Base-by-base conservation (phyloP, 768 basidiomycete species). In the Lactarius tabidus region DNA sequence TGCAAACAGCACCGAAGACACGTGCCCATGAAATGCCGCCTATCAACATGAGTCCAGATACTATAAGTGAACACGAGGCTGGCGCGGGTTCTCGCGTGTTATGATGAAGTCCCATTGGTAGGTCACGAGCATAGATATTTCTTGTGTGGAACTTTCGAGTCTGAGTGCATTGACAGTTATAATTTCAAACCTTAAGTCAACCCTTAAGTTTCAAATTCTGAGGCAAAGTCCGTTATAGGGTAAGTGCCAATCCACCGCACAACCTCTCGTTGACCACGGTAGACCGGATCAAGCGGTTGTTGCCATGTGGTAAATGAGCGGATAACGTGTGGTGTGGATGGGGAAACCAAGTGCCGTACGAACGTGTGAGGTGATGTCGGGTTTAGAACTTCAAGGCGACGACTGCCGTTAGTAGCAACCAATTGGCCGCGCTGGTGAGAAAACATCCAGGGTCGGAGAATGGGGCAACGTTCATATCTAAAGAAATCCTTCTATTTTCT, bases 11-110 rank as follows among this genome's bases (percentile, higher is more conserved):
- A 61, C 55, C 15, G 54, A 26, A 6, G 26, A 60, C 53, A 60
- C 64, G 64, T 60, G 64, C 35, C 55, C 23, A 58, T 26, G 12
- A 57, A 23, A 41, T 17, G 54, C 53, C 64, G 43, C 48, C 43
- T 9, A 51, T 51, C 45, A 57, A 57, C 61, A 33, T 26, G 38
- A 54, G 15, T 48, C 28, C 36, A 17, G 17, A 18, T 29, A 38
- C 23, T 31, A 9, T 28, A 35, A 20, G 43, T 26, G 23, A 31
- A 33, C 64, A 61, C 36, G 64, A 65, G 59, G 59, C 15, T 18
- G 7, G 39, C 48, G 55, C 26, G 29, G 39, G 28, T 23, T 48
- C 14, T 38, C 53, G 35, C 7, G n/a, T 28, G 31, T 23, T 14
- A 48, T 3, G 59, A 35, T 17, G 26, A 57, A 2, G 39, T 23